Evolutionary conservation across 2,329 filamentous ascomycete genomes (phyloP).

Genomic region (Coleophoma crateriformis): DNA sequence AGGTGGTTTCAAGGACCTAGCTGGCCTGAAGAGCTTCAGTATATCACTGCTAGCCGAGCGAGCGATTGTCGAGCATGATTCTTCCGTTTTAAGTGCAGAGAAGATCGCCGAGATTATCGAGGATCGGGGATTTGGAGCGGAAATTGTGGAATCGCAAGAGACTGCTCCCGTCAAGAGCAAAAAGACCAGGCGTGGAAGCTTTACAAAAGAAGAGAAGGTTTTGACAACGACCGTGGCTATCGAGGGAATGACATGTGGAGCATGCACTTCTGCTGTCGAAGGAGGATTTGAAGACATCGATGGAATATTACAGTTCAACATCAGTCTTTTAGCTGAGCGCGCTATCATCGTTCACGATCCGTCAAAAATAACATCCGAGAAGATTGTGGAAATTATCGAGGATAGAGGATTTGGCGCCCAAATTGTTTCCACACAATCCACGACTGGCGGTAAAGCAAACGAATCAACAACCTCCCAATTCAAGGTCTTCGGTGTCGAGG

Average conservation of each 20-base stretch:
- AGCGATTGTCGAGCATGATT: constrained; percentile 79
- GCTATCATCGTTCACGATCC: constrained; percentile 84
- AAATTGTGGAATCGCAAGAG: constrained; percentile 65
- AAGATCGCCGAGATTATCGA: constrained; percentile 54
- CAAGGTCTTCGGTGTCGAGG: constrained; percentile 75
- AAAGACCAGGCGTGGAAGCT: constrained; percentile 22
- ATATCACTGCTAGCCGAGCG: constrained; percentile 81
- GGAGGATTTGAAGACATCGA: constrained; percentile 71
- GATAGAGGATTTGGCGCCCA: constrained; percentile 84
- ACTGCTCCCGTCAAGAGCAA: constrained; percentile 29
- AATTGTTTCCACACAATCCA: constrained; percentile 70
- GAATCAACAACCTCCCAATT: constrained; percentile 63
- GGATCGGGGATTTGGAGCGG: constrained; percentile 75
- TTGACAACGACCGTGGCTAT: constrained; percentile 82
- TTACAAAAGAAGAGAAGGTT: constrained; percentile 28
- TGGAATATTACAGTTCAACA: constrained; percentile 85
- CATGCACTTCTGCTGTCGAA: constrained; percentile 90
- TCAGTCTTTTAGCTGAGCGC: constrained; percentile 87
- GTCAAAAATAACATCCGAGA: constrained; percentile 60
- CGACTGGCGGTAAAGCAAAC: constrained; percentile 47
- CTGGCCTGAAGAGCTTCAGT: constrained; percentile 70
- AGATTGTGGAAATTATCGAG: constrained; percentile 79
- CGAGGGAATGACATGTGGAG: constrained; percentile 96
- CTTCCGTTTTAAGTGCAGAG: constrained; percentile 42
- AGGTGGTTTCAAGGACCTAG: constrained; percentile 68